These are phyloP conservation scores for Cantharellus cinnabarinus DNA, from an alignment of 768 basidiomycete genomes.

Conservation along the genomic window DNA sequence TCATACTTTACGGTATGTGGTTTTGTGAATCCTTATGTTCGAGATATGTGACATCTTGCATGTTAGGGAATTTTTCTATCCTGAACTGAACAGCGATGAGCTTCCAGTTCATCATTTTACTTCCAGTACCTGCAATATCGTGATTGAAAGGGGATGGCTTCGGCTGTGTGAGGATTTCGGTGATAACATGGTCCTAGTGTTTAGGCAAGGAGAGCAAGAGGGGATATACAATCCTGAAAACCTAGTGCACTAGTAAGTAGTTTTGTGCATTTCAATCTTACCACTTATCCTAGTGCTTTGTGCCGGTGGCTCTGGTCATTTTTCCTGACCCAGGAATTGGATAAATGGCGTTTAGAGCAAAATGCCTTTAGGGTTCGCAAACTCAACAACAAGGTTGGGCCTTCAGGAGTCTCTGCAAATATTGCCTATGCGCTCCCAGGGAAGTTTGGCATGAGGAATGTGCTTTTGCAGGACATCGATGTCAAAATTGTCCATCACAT, in stretches of 20 bases:
- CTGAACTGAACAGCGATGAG: slow-evolving; percentile 9
- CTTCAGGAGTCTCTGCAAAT: slow-evolving; percentile 20
- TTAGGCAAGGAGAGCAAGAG: background rate
- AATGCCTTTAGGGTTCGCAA: slow-evolving; percentile 16
- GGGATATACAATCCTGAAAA: slow-evolving; percentile 13
- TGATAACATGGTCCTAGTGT: slow-evolving; percentile 15
- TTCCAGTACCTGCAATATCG: slow-evolving; percentile 15
- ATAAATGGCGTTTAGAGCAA: slow-evolving; percentile 8
- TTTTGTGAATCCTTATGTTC: too few relatives aligned
- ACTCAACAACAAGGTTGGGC: slow-evolving; percentile 17
- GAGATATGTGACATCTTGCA: too few relatives aligned
- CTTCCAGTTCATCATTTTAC: slow-evolving; percentile 18
- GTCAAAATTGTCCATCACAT: slow-evolving; percentile 13
- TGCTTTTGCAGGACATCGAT: slow-evolving; percentile 13
- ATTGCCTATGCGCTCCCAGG: slow-evolving; percentile 13
- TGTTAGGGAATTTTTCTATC: slow-evolving; percentile 5
- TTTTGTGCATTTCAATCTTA: background rate
- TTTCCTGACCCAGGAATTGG: slow-evolving; percentile 13
- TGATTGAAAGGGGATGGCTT: slow-evolving; percentile 20
- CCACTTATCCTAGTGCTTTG: slow-evolving; percentile 10
- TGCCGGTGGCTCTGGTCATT: slow-evolving; percentile 17
- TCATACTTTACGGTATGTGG: slow-evolving; percentile 15
- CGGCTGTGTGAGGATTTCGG: slow-evolving; percentile 16
- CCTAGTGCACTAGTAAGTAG: slow-evolving; percentile 15
- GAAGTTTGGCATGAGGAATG: slow-evolving; percentile 15